phyloP scores from a whole-genome alignment of 331 rosid genomes.

The Saraca asoca region DNA sequence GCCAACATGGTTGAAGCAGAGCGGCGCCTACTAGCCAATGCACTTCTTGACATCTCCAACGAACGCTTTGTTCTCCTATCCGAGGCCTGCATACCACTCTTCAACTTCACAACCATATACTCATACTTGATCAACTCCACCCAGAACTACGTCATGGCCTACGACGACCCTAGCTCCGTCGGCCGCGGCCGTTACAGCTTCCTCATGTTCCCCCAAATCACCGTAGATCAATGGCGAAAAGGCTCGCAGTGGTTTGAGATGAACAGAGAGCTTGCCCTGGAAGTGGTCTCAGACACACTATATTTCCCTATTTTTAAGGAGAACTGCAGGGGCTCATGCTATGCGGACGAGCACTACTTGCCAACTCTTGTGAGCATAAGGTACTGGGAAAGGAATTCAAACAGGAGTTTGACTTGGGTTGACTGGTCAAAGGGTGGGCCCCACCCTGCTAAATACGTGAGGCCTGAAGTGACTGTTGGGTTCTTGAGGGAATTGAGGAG shows the following conservation, averaged over 20 bases:
- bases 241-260: conserved; percentile 93
- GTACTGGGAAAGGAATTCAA: conserved; percentile 48
- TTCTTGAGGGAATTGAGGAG: conserved; percentile 57
- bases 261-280: conserved; percentile 54
- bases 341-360: conserved; percentile 77
- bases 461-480: conserved; percentile 48
- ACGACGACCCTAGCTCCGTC: conserved; percentile 48
- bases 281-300: conserved; percentile 51
- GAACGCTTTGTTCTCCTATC: conserved; percentile 72
- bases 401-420: conserved; percentile 87
- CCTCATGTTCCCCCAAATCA: conserved; percentile 54
- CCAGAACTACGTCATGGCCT: conserved; percentile 53
- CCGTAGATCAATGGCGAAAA: conserved; percentile 69
- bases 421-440: conserved; percentile 87
- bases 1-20: conserved; percentile 82
- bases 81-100: conserved; percentile 75
- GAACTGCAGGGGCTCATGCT: conserved; percentile 47
- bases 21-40: conserved; percentile 71
- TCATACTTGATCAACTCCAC: conserved; percentile 63
- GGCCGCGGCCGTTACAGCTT: conserved; percentile 73
- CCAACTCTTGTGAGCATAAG: conserved; percentile 61
- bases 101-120: conserved; percentile 72
- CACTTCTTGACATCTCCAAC: conserved; percentile 81
- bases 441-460: conserved; percentile 57
- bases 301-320: conserved; percentile 51